Evolutionary conservation across 75 land plant genomes (phyloP).

Genomic region (Selaginella tamariscina): DNA sequence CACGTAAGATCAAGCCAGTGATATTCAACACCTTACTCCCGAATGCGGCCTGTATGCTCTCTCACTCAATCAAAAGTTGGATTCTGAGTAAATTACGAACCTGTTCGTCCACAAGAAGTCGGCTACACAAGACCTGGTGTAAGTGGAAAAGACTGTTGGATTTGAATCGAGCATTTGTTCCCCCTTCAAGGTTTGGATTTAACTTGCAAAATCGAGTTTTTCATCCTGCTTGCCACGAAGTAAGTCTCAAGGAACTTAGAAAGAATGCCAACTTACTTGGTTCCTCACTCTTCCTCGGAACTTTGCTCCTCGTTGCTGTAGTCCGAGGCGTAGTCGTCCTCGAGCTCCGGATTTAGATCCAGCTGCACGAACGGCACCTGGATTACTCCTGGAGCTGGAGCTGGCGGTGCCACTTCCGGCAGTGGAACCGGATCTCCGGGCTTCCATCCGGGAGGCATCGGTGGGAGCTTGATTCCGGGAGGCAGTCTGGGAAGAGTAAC

Average conservation of each 20-base stretch:
- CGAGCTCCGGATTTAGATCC: conserved; percentile 62
- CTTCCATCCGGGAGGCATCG: conserved; percentile 82
- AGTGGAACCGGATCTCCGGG: conserved; percentile 76
- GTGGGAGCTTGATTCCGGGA: conserved; percentile 36
- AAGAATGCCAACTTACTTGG: conserved; percentile 3
- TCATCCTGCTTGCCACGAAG: conserved; percentile 3
- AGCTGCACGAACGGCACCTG: conserved; percentile 71
- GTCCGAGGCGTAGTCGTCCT: conserved; percentile 61
- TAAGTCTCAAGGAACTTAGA: conserved; percentile 2
- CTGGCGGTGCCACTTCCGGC: conserved; percentile 32
- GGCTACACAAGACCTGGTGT: conserved; percentile 3
- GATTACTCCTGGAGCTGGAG: conserved; percentile 36
- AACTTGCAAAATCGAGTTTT: conserved; percentile 2
- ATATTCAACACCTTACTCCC: conserved; percentile 3
- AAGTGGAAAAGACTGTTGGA: conserved; percentile 3
- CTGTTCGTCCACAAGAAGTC: not conserved
- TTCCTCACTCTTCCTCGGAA: conserved; percentile 53
- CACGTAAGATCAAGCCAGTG: conserved; percentile 1
- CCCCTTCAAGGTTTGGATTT: conserved; percentile 3
- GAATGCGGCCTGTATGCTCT: conserved; percentile 3
- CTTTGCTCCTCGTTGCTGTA: conserved; percentile 60
- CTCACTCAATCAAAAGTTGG: conserved; percentile 3
- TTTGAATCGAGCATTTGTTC: conserved; percentile 2
- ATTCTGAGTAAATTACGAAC: conserved; percentile 1
- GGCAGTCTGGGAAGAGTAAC: conserved; percentile 1